Percentiles rank a stretch among this genome's conserved stretches.
phyloP scores from a whole-genome alignment of 352 stramenopile genomes.

The Globisporangium megalacanthum region DNA sequence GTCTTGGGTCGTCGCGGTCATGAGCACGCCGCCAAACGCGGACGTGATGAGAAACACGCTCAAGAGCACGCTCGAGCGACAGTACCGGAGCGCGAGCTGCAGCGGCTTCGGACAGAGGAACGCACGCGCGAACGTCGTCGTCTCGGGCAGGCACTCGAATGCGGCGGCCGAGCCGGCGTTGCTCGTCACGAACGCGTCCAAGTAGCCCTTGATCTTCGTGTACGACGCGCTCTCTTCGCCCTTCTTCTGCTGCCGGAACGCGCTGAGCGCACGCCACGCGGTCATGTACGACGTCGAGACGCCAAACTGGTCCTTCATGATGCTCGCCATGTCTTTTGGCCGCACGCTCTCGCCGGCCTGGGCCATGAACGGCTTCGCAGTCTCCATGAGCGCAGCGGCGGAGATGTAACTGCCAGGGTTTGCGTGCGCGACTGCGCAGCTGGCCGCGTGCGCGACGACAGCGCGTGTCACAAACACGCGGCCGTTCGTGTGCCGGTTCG shows the following conservation, averaged over 20 bases:
- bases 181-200: slow-evolving; percentile 49
- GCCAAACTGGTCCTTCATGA: slow-evolving; percentile 83
- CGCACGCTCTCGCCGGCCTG: slow-evolving; percentile 50
- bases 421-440: slow-evolving; percentile 42
- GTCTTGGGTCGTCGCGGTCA: slow-evolving; percentile 66
- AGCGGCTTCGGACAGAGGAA: slow-evolving; percentile 69
- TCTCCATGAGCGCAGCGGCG: slow-evolving; percentile 66
- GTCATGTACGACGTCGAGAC: slow-evolving; percentile 79
- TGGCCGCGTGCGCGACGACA: slow-evolving; percentile 34
- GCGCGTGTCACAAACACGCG: slow-evolving; percentile 69
- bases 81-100: slow-evolving; percentile 45
- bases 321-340: slow-evolving; percentile 68
- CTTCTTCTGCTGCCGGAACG: slow-evolving; percentile 65
- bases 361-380: slow-evolving; percentile 63
- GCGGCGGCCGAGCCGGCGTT: slow-evolving; percentile 55
- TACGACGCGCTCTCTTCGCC: slow-evolving; percentile 61
- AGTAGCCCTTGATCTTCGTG: slow-evolving; percentile 58
- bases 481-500: slow-evolving; percentile 72
- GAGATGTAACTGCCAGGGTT: slow-evolving; percentile 45
- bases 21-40: slow-evolving; percentile 57
- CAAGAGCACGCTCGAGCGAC: slow-evolving; percentile 51
- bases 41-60: slow-evolving; percentile 71
- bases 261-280: slow-evolving; percentile 63
- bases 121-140: slow-evolving; percentile 45
- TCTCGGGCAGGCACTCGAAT: slow-evolving; percentile 50